Base-by-base conservation (phyloP, 352 stramenopile genomes). In the Phytopythium ostracodes region DNA sequence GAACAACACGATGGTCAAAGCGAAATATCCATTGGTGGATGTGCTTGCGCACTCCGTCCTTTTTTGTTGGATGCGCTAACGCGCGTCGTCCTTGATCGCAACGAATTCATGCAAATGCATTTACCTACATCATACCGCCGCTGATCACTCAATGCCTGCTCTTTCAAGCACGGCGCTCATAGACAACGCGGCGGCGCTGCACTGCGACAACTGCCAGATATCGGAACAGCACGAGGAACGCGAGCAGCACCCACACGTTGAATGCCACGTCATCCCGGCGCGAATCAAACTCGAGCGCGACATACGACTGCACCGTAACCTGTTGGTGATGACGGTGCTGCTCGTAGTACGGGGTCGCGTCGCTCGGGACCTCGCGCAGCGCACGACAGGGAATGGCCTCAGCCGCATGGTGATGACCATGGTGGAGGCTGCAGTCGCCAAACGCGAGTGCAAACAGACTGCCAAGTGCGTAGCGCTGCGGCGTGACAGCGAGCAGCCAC, bases 361-460 rank as follows among this genome's bases (percentile, higher is more conserved):
- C 57, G 25, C 33, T 56, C 25, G 68, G 68, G 47, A 71, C 60
- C 44, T 64, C 27, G 4, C 64, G 67, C 8, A 71, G 50, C 24
- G 67, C 40, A n/a, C 35, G 64, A 35, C 67, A 71, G 54, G 47
- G 65, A 9, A 72, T 27, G 35, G 51, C 33, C 24, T 67, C 38
- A 51, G 38, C 44, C 38, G n/a, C 31, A 22, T 42, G 31, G 17
- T 43, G 51, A 44, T 40, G 18, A 38, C 29, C 33, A 15, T 63
- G 36, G 11, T 31, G n/a, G 24, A 60, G 42, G 25, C 51, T 35
- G 54, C 64, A 72, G 46, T 59, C 46, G 29, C 61, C 62, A 49
- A 75, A 72, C 27, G 68, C 60, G 24, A 75, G 50, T 29, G 64
- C 64, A 33, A 70, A 66, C 18, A 75, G 44, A 31, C 53, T 40